phyloP scores from a whole-genome alignment of 805 yeast species.

The Lachancea cidri region DNA sequence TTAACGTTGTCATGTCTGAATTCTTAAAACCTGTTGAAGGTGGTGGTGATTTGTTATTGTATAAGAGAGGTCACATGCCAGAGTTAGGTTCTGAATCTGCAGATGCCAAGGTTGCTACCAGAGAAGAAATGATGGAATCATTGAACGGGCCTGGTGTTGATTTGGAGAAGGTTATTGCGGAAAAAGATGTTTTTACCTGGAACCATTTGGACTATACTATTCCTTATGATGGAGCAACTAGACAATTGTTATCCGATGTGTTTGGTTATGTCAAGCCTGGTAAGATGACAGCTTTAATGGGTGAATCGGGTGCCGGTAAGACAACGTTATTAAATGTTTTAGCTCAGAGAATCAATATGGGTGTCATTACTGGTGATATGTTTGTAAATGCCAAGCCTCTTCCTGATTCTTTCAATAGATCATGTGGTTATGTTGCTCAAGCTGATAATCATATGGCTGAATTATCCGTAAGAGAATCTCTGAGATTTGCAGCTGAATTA shows the following conservation, averaged over 20 bases:
- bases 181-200: conserved; percentile 64
- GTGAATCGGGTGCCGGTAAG: conserved; percentile 79
- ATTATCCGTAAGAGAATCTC: conserved; percentile 68
- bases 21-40: conserved; percentile 33
- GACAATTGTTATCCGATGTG: conserved; percentile 50
- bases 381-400: conserved; percentile 59
- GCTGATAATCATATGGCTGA: conserved; percentile 66
- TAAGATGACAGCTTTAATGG: conserved; percentile 74
- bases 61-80: conserved; percentile 42
- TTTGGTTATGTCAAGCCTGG: conserved; percentile 79
- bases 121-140: conserved; percentile 37
- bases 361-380: conserved; percentile 65
- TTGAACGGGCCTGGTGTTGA: conserved; percentile 31
- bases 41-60: conserved; percentile 39
- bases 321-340: conserved; percentile 68
- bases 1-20: conserved; percentile 36
- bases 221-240: conserved; percentile 52
- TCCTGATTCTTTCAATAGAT: conserved; percentile 55
- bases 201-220: conserved; percentile 61
- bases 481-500: conserved; percentile 58
- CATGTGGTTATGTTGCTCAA: conserved; percentile 72
- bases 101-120: conserved; percentile 34
- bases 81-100: conserved; percentile 31
- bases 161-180: conserved; percentile 30
- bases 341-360: conserved; percentile 65